Base-by-base conservation (phyloP, 176 grass and related monocot species). In the Triticum turgidum region DNA sequence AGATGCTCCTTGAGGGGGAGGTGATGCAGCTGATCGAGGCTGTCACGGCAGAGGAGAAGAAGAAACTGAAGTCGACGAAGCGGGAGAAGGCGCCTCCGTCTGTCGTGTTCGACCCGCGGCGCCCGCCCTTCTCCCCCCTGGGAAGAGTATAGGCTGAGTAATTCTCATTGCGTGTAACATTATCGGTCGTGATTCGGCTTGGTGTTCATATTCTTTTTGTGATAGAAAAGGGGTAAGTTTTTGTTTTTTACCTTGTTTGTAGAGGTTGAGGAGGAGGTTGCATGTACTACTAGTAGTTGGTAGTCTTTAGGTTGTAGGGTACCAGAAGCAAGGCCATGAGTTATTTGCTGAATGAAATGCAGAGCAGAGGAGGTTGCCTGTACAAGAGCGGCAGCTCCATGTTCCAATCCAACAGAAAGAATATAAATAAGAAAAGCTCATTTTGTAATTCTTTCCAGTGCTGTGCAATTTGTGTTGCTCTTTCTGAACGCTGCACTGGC, bases 1-100 rank as follows among this genome's bases (percentile, higher is more conserved):
- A 91, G 75, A 67, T 94, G 80, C 92, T 98, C 21, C 92, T 99
- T 17, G 94, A 99, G 91, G 94, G 94, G 82, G 97, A 99, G 33
- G 97, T 92, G 76, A 88, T 87, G 44, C 89, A 96, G 21, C 85
- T 99, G 34, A 90, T 99, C 14, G 94, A 96, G 86, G 92, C 94
- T 11, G 97, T 96, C 54, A 89, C 92, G 0, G 85, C 85, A 9
- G 92, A 99, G 88, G 97, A 96, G 78, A 91, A 94, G 69, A 90
- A 85, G 71, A 86, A 98, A 66, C 7, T 24, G 13, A 89, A 85
- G 66, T 89, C 77, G 35, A 88, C 77, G 32, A 88, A 66, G 64
- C 87, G 73, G 61, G 87, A 90, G 25, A 95, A 93, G 87, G 66
- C 85, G 15, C 90, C 92, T 52, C 85, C 84, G 49, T 76, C 97